Evolutionary conservation across 75 land plant genomes (phyloP).

Genomic region (Gnetum montanum): DNA sequence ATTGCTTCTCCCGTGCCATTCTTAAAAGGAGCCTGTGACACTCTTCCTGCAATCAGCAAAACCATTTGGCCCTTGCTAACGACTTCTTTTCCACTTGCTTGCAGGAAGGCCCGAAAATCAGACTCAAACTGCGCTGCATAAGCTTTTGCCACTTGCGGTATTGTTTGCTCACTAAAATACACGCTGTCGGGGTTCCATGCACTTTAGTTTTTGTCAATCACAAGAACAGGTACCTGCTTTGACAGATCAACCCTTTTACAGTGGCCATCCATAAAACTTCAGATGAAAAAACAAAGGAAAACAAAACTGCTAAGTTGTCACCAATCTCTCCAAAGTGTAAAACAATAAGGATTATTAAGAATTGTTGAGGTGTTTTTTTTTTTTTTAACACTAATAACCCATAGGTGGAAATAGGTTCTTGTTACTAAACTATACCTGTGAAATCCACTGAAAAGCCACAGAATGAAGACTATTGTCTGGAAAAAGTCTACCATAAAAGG

Average conservation of each 20-base stretch:
- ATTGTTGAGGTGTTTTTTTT: background rate
- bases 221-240: constrained; percentile 15
- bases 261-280: too few relatives aligned
- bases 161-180: constrained; percentile 8
- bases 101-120: constrained; percentile 24
- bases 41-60: constrained; percentile 13
- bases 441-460: constrained; percentile 31
- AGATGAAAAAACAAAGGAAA: too few relatives aligned
- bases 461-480: constrained; percentile 24
- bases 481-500: constrained; percentile 26
- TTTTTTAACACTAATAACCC: too few relatives aligned
- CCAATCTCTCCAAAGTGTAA: too few relatives aligned
- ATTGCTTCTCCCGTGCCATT: too few relatives aligned
- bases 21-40: background rate
- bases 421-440: constrained; percentile 14
- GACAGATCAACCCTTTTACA: background rate
- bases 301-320: too few relatives aligned
- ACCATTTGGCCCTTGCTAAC: constrained; percentile 22
- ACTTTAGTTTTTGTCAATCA: background rate
- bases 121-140: constrained; percentile 20
- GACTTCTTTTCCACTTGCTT: constrained; percentile 15
- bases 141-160: constrained; percentile 5
- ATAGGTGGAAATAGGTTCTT: too few relatives aligned
- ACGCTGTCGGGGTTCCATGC: constrained; percentile 15
- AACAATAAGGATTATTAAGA: too few relatives aligned